Evolutionary conservation across 2,329 filamentous ascomycete species (phyloP).

Genomic region (Colletotrichum kahawae): DNA sequence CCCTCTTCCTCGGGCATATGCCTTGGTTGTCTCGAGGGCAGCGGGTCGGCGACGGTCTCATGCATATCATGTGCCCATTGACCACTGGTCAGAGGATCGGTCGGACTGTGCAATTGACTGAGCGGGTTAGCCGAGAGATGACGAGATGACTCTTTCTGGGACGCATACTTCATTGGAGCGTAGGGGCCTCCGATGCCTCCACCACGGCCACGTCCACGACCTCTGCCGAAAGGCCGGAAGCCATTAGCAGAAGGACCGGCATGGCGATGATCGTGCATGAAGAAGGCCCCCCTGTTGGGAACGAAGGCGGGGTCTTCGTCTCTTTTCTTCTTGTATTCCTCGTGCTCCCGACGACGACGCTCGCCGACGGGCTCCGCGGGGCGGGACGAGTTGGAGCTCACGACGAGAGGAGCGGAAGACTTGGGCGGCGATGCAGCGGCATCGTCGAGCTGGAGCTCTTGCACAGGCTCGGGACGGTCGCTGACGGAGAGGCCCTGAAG

Average conservation of each 20-base stretch:
- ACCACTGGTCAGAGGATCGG: constrained; percentile 70
- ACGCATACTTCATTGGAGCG: constrained; percentile 68
- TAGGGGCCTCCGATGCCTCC: constrained; percentile 57
- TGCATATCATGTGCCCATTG: constrained; percentile 97
- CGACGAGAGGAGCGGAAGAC: constrained; percentile 54
- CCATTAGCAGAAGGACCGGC: constrained; percentile 79
- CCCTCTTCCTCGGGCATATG: constrained; percentile 52
- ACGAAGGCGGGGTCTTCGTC: constrained; percentile 93
- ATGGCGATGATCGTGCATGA: constrained; percentile 93
- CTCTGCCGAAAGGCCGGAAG: constrained; percentile 74
- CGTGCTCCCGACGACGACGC: constrained; percentile 81
- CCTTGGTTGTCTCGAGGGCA: constrained; percentile 43
- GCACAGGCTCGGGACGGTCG: constrained; percentile 43
- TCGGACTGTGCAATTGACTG: constrained; percentile 50
- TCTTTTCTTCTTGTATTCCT: constrained; percentile 86
- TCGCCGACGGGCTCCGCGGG: constrained; percentile 67
- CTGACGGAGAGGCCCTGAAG: constrained; percentile 57
- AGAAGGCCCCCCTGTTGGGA: constrained; percentile 92
- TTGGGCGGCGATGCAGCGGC: constrained; percentile 42
- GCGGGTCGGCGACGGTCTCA: constrained; percentile 64
- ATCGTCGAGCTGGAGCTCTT: constrained; percentile 55
- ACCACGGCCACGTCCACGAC: constrained; percentile 67
- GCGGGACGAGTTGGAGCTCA: constrained; percentile 57
- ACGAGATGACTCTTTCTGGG: constrained; percentile 8
- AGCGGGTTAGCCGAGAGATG: constrained; percentile 10